A percentile compares a stretch with the other conserved stretches of the same genome.
phyloP scores from a whole-genome alignment of 352 stramenopile genomes.

The Phytopythium delawarense region DNA sequence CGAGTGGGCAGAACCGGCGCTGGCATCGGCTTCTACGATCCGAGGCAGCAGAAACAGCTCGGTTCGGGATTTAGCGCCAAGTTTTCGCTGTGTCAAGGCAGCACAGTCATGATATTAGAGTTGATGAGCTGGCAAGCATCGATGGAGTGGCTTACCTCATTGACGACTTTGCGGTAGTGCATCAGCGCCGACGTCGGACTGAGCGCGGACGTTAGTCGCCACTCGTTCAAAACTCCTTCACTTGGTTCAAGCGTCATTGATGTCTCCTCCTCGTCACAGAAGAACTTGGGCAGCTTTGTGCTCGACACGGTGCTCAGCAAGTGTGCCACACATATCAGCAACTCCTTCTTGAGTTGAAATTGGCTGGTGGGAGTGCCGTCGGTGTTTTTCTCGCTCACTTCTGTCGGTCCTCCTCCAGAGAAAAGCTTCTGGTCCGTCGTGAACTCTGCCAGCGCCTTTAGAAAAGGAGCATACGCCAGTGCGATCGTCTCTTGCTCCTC shows the following conservation, averaged over 20 bases:
- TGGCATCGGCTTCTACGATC: background rate
- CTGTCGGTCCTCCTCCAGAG: background rate
- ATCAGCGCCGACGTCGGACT: conserved; percentile 36
- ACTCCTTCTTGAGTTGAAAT: conserved; percentile 48
- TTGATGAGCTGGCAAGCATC: background rate
- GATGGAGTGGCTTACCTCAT: conserved; percentile 20
- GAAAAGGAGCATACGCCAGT: conserved; percentile 54
- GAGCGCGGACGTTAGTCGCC: conserved; percentile 13
- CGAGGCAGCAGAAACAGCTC: background rate
- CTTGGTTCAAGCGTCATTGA: no score
- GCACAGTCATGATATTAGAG: background rate
- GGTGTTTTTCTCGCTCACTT: background rate
- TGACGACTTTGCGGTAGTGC: conserved; percentile 44
- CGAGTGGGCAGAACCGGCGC: background rate
- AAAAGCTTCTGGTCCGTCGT: conserved; percentile 47
- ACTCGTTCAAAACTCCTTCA: background rate
- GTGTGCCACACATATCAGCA: conserved; percentile 59
- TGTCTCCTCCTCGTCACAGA: conserved; percentile 8
- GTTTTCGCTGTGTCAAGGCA: background rate
- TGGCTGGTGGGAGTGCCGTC: conserved; percentile 7
- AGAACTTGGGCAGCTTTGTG: conserved; percentile 38
- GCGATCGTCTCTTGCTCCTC: conserved; percentile 58
- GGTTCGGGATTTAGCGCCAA: background rate
- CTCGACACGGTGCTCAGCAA: conserved; percentile 56
- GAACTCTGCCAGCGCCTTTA: conserved; percentile 41